Conservation (phyloP, 805 yeast species). For the Myxozyma melibiosi region DNA sequence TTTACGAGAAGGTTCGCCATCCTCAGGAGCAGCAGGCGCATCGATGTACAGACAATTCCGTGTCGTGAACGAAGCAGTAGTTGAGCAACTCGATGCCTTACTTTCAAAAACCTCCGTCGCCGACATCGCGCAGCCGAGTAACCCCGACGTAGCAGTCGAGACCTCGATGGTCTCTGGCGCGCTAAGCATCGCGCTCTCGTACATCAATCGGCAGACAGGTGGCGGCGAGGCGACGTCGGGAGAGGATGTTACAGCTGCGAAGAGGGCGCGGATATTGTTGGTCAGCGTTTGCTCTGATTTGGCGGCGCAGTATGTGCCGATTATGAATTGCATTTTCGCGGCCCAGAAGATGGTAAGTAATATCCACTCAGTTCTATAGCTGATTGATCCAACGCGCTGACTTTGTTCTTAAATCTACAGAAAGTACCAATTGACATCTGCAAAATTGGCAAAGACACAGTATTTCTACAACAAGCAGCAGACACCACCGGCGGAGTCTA, state of each 20-base stretch:
- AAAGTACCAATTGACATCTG: conserved; percentile 88
- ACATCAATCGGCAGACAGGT: conserved; percentile 56
- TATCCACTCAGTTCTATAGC: not conserved
- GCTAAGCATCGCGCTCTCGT: conserved; percentile 75
- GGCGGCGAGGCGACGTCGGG: not conserved
- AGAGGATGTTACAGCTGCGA: conserved; percentile 32
- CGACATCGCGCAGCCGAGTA: conserved; percentile 30
- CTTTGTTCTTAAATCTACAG: conserved; percentile 15
- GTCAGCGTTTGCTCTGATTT: conserved; percentile 71
- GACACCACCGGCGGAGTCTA: conserved; percentile 94
- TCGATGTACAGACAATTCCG: conserved; percentile 83
- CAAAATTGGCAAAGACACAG: conserved; percentile 64
- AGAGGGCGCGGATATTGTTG: conserved; percentile 68
- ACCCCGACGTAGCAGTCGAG: conserved; percentile 30
- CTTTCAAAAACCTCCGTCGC: conserved; percentile 44
- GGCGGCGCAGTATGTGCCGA: conserved; percentile 81
- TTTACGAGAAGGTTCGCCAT: not conserved
- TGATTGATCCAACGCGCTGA: not conserved
- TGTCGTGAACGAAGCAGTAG: conserved; percentile 71
- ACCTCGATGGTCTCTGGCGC: conserved; percentile 70
- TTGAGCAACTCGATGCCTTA: conserved; percentile 57
- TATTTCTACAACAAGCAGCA: conserved; percentile 91
- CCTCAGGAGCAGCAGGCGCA: conserved; percentile 14
- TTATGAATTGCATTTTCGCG: conserved; percentile 94
- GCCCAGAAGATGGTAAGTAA: conserved; percentile 73